Evolutionary conservation across 179 eudicot species (phyloP).

Genomic region (Vitellaria paradoxa): DNA sequence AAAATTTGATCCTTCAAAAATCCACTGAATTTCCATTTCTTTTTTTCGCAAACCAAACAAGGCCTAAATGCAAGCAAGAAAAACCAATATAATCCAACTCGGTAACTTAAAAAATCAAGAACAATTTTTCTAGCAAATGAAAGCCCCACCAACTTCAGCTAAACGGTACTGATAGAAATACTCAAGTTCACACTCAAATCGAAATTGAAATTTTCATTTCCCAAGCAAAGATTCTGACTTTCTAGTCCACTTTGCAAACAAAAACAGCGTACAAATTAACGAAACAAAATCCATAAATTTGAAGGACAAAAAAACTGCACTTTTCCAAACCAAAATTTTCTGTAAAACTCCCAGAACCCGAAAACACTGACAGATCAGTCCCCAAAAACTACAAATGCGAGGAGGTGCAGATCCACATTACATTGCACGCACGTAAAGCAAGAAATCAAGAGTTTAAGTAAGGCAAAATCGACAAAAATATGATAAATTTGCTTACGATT

Average conservation of each 20-base stretch:
- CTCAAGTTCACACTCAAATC: neutral
- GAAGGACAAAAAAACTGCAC: neutral
- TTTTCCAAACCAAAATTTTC: neutral
- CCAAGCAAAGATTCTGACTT: neutral
- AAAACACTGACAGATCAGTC: neutral
- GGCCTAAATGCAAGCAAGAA: too few species aligned
- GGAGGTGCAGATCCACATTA: neutral
- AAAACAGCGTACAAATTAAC: constrained; percentile 12
- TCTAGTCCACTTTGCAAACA: neutral
- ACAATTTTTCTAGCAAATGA: neutral
- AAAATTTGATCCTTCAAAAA: too few species aligned
- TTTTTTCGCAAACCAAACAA: too few species aligned
- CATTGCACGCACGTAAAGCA: neutral
- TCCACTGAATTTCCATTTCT: too few species aligned
- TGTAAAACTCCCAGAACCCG: neutral
- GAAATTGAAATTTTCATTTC: neutral
- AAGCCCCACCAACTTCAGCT: neutral
- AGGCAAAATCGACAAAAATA: neutral
- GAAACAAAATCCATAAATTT: neutral
- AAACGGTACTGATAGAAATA: too few species aligned
- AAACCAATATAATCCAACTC: too few species aligned
- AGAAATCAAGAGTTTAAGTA: neutral
- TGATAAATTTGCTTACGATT: constrained; percentile 12
- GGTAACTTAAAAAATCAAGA: too few species aligned
- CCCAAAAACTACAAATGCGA: neutral